Percentiles rank a stretch among this genome's conserved stretches.
phyloP scores from a whole-genome alignment of 2,329 filamentous ascomycete genomes.

The Curvularia spicifera region DNA sequence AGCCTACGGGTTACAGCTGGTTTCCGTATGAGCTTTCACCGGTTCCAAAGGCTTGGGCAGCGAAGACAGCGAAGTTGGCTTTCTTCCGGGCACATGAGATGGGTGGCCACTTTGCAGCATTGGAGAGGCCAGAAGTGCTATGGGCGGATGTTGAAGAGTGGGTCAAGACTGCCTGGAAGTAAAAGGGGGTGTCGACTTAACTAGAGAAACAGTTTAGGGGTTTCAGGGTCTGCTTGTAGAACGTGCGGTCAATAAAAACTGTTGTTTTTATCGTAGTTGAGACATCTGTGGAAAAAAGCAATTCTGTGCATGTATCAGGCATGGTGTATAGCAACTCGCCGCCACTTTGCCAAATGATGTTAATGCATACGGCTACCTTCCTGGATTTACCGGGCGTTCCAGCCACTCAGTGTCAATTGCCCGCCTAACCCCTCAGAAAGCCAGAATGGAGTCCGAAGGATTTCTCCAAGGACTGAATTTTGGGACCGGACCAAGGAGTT shows the following conservation, averaged over 20 bases:
- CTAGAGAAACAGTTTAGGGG: not conserved
- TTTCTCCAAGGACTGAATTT: not conserved
- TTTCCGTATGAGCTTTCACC: slow-evolving; percentile 54
- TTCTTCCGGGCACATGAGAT: slow-evolving; percentile 46
- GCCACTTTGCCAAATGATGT: not conserved
- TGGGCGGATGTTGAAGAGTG: slow-evolving; percentile 56
- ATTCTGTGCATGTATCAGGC: not conserved
- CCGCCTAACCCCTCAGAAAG: not conserved
- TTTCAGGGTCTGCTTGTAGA: not conserved
- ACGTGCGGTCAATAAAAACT: not conserved
- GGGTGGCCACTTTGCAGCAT: slow-evolving; percentile 58
- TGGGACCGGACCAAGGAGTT: slow-evolving; percentile 13
- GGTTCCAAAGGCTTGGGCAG: slow-evolving; percentile 51
- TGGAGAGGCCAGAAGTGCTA: slow-evolving; percentile 54
- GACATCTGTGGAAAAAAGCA: slow-evolving; percentile 3
- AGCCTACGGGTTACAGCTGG: slow-evolving; percentile 54
- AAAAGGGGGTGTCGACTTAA: not conserved
- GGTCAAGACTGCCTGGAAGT: slow-evolving; percentile 45
- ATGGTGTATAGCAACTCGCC: not conserved
- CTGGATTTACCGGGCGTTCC: not conserved
- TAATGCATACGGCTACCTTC: not conserved
- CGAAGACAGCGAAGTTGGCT: slow-evolving; percentile 48
- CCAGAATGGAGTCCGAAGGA: not conserved
- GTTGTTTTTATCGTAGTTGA: not conserved
- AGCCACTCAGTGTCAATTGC: not conserved